Percentiles rank a stretch among this genome's conserved stretches.
Conservation (phyloP, 345 rosid genomes). For the Noccaea caerulescens region DNA sequence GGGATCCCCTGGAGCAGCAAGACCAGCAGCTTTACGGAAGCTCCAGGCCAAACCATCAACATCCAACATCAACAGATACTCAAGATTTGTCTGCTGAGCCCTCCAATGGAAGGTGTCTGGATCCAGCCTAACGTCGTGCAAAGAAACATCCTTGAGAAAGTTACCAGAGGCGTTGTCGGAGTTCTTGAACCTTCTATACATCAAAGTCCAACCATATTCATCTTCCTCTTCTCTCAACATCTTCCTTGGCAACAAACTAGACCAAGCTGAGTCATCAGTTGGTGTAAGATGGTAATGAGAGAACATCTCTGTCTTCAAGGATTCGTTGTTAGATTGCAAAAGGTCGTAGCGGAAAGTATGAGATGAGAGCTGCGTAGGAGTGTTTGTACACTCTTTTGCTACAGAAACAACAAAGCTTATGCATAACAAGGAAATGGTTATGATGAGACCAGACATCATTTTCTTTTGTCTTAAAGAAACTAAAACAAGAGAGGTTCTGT, state of each 20-base stretch:
- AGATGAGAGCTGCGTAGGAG: slow-evolving; percentile 64
- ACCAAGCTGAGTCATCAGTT: slow-evolving; percentile 85
- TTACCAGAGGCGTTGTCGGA: slow-evolving; percentile 37
- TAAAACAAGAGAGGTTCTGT: neutral
- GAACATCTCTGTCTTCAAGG: slow-evolving; percentile 70
- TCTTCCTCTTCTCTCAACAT: slow-evolving; percentile 64
- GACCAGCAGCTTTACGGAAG: slow-evolving; percentile 80
- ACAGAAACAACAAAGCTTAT: slow-evolving; percentile 33
- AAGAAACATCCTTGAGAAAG: slow-evolving; percentile 74
- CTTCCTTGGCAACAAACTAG: slow-evolving; percentile 77
- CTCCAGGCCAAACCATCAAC: slow-evolving; percentile 82
- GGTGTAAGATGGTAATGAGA: slow-evolving; percentile 82
- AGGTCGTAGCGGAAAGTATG: slow-evolving; percentile 74
- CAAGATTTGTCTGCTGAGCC: slow-evolving; percentile 87
- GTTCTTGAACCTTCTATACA: slow-evolving; percentile 73
- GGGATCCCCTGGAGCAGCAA: slow-evolving; percentile 60
- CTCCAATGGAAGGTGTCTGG: slow-evolving; percentile 62
- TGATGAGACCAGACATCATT: slow-evolving; percentile 36
- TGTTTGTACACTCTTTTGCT: slow-evolving; percentile 90
- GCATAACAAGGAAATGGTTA: slow-evolving; percentile 19
- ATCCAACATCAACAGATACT: slow-evolving; percentile 82
- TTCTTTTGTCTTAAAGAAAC: slow-evolving; percentile 27
- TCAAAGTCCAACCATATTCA: slow-evolving; percentile 68
- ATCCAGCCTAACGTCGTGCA: slow-evolving; percentile 82
- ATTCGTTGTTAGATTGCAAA: slow-evolving; percentile 61